Evolutionary conservation across 2,329 filamentous ascomycete species (phyloP), one percentile per base, ranked within the genome.

Genomic region (Aspergillus sp.): DNA sequence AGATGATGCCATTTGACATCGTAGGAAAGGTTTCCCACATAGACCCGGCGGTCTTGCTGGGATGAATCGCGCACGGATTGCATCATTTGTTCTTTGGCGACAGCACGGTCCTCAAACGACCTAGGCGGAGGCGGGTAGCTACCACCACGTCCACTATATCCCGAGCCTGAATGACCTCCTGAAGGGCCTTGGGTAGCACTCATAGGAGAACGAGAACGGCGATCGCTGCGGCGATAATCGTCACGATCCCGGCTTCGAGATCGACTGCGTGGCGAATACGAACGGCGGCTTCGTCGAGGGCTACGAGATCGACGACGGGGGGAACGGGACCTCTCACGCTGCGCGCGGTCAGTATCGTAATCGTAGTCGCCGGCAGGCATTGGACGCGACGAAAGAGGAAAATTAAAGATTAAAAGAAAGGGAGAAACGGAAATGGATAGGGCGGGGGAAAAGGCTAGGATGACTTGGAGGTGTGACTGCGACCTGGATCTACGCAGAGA

Each of bases 1-100:
- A 99, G 86, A 73, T 98, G 95, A 82, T 98, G 93, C 95, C 95
- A 99, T 83, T 99, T 99, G 77, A 99, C 95, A 83, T 99, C 95
- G 82, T 99, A 99, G 50, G 93, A 95, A 69, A 99, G 85, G 76
- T 99, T 99, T 79, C 95, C 95, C 75, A 99, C 95, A 77, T 99
- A 99, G 86, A 99, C 95, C 67, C 95, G 93, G 73, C 95, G 93
- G 84, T 99, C 95, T 80, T 99, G 95, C 77, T 98, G 95, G 62
- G 95, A 98, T 46, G 90, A 90, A 73, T 98, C 95, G 73, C 92
- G 89, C 69, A 97, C 89, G 74, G 86, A 92, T 79, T 87, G 89
- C 91, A 98, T 96, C 91, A 96, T 97, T 76, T 92, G 89, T 79
- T 96, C 92, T 79, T 95, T 93, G 70, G 90, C 89, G 62, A 84